Base-by-base conservation (phyloP, 805 yeast genomes). In the Teunomyces barrocoloradensis region DNA sequence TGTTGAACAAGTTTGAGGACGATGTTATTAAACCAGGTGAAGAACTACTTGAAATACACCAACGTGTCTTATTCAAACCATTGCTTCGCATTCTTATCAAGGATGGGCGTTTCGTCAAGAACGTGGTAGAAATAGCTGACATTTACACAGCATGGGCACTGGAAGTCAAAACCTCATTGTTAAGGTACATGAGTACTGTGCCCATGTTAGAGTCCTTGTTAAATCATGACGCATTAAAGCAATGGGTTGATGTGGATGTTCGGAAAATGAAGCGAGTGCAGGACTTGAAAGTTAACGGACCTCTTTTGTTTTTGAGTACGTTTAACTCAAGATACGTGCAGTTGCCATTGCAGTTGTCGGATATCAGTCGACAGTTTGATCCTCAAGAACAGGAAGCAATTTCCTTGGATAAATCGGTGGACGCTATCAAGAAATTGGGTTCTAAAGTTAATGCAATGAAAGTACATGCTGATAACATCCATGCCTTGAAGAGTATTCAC, bases 61-160 rank as follows among this genome's bases (percentile, higher is more conserved):
- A 75, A 43, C 73, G 71, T 38, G 66, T 67, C 23, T 64, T 89
- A 2, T 68, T 84, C 42, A 77, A 75, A 11, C 89, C 88, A 0
- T 67, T 89, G 25, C 67, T 83, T 28, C 66, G 69, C 47, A 77
- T 85, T 38, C 69, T 87, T 38, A 68, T 77, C 20, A 66, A 79
- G 3, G 84, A 83, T 47, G 91, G 92, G 0, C 85, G 84, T 43
- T 84, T 81, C 48, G 78, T 89, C 11, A 76, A 74, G 30, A 80
- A 81, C 6, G 41, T 73, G 23, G 51, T 45, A 1, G 70, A 61
- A 7, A 74, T 87, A 12, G 87, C 86, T 3, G 81, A 80, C 41
- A 73, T 87, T 9, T 80, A 86, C 52, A 62, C 74, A 27, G 75
- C 76, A 15, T 89, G 96, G 96, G 73, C 84, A 1, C 67, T 68